Evolutionary conservation across 805 yeast species (phyloP).

Genomic region (Candida vartiovaarae): DNA sequence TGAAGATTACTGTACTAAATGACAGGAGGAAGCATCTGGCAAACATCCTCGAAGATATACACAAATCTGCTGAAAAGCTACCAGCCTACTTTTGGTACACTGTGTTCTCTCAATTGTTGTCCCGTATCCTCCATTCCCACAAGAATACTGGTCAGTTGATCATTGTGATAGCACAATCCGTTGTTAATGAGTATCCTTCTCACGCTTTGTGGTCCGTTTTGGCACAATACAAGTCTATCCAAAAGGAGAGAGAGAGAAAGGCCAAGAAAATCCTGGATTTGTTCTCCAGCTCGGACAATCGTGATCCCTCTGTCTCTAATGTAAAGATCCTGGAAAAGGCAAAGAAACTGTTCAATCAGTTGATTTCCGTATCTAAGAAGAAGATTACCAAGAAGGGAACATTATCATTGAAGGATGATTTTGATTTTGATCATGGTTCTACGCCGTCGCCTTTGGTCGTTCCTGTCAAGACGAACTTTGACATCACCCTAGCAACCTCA

Average conservation of each 20-base stretch:
- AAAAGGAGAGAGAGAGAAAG: slow-evolving; percentile 35
- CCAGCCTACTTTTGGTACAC: slow-evolving; percentile 68
- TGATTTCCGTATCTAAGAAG: slow-evolving; percentile 22
- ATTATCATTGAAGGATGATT: slow-evolving; percentile 30
- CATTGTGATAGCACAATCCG: slow-evolving; percentile 45
- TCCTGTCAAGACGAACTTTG: slow-evolving; percentile 67
- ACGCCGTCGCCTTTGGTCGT: slow-evolving; percentile 54
- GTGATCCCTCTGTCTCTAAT: slow-evolving; percentile 12
- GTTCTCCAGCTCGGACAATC: slow-evolving; percentile 20
- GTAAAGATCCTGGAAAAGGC: slow-evolving; percentile 14
- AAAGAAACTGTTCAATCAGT: slow-evolving; percentile 22
- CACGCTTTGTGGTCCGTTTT: slow-evolving; percentile 83
- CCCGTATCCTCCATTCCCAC: slow-evolving; percentile 66
- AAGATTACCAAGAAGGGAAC: slow-evolving; percentile 12
- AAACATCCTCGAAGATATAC: slow-evolving; percentile 42
- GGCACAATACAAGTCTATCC: slow-evolving; percentile 58
- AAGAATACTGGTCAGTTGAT: slow-evolving; percentile 48
- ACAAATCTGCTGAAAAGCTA: slow-evolving; percentile 35
- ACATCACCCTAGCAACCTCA: slow-evolving; percentile 52
- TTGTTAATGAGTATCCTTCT: slow-evolving; percentile 64
- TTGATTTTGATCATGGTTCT: slow-evolving; percentile 32
- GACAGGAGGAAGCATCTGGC: slow-evolving; percentile 33
- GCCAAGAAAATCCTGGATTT: slow-evolving; percentile 38
- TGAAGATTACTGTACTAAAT: slow-evolving; percentile 6
- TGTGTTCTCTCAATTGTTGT: slow-evolving; percentile 78